Base-by-base conservation (phyloP, 495 filamentous ascomycete species). In the Ramalina peruviana region DNA sequence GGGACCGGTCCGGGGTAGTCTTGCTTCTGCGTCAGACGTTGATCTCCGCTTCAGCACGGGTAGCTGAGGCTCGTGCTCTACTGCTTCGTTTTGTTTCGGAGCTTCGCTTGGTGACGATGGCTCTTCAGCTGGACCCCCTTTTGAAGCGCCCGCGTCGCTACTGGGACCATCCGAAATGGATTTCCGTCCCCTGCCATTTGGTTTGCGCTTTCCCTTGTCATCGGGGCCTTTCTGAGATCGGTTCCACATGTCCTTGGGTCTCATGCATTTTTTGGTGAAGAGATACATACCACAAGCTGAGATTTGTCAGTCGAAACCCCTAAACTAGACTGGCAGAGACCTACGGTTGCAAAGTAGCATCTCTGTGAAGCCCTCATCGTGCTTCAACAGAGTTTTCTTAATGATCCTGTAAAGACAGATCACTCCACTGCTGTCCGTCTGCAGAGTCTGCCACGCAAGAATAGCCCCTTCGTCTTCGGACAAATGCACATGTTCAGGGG, bases 211-310 rank as follows among this genome's bases (percentile, higher is more conserved):
- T 46, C 63, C 65, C 53, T 70, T 72, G 50, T 69, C 56, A 60
- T 66, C 47, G 54, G 54, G 51, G 58, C 19, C 56, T 62, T 26
- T 57, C 54, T 26, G 61, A 25, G 80, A 72, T 48, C 83, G 83
- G 52, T 81, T 81, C 90, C 90, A 98, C 51, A 81, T 78, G 40
- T 86, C 78, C 43, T 79, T 71, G 1, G 92, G 92, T 7, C 92
- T 77, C 73, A 94, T 94, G 26, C 62, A 71, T 59, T 85, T 88
- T 60, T 82, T 85, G 56, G 94, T 95, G 39, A 81, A 78, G 51
- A 96, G 76, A 88, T 88, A 98, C 30, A 98, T 74, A 13, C 92
- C 92, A 58, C 92, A 98, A 56, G 92, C 77, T 79, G 45, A 50
- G 40, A 17, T 33, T 42, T 46, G 54, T 68, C 53, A 67, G 62